Percentiles rank a stretch among this genome's conserved stretches.
Evolutionary conservation across 2,329 filamentous ascomycete genomes (phyloP).

Genomic region (Apiospora pterosperma): DNA sequence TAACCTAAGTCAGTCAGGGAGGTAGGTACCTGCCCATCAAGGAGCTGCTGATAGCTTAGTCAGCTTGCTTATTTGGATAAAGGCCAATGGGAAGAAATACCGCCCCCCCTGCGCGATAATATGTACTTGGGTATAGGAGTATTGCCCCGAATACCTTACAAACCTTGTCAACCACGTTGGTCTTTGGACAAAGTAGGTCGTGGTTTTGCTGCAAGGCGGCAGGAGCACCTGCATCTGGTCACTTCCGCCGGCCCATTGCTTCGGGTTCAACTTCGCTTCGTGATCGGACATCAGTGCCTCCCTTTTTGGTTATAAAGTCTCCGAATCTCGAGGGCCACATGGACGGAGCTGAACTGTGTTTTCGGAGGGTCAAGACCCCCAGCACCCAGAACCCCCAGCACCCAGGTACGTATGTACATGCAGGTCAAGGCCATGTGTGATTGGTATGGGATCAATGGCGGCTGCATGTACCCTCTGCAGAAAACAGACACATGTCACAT

Average conservation of each 20-base stretch:
- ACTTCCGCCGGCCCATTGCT: neutral
- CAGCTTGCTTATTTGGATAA: neutral
- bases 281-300: neutral
- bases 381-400: neutral
- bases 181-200: neutral
- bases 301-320: neutral
- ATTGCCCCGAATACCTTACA: neutral
- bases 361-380: neutral
- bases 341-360: neutral
- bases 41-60: neutral
- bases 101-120: neutral
- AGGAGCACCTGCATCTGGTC: neutral
- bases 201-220: neutral
- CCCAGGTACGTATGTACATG: neutral
- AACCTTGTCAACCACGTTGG: neutral
- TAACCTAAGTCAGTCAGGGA: too few species aligned
- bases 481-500: neutral
- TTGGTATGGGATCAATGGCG: neutral
- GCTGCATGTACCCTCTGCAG: conserved; percentile 2
- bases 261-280: neutral
- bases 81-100: neutral
- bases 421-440: neutral
- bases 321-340: neutral
- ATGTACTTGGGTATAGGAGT: neutral
- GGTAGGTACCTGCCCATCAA: too few species aligned